These are phyloP conservation scores for Aegilops tauschii DNA, from an alignment of 176 grass and related monocot genomes.

Conservation along the genomic window DNA sequence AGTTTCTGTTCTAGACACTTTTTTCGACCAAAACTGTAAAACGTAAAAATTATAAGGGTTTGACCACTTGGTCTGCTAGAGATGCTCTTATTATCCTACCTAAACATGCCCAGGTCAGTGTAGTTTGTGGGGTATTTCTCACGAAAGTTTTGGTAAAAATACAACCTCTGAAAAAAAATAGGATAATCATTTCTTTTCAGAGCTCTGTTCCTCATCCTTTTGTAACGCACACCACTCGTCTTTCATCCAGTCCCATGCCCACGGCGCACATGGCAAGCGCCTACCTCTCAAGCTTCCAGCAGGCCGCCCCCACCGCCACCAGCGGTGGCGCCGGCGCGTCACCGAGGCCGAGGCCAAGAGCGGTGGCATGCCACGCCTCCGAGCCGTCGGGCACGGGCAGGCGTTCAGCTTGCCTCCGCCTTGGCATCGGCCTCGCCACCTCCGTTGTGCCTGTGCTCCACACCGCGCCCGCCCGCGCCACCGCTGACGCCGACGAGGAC, in stretches of 20 bases:
- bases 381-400: neutral
- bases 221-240: neutral
- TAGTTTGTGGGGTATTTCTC: neutral
- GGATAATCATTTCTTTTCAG: too few relatives aligned
- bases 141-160: neutral
- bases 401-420: conserved; percentile 2
- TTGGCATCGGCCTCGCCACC: conserved; percentile 34
- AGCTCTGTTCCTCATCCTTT: neutral
- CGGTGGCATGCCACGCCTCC: neutral
- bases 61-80: too few relatives aligned
- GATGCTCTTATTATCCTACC: neutral
- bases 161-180: too few relatives aligned
- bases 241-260: neutral
- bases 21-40: too few relatives aligned
- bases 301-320: neutral
- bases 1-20: too few relatives aligned
- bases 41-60: too few relatives aligned
- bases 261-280: conserved; percentile 5
- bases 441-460: conserved; percentile 35
- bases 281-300: neutral
- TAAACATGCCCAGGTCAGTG: neutral
- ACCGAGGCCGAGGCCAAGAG: neutral
- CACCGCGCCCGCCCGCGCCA: neutral
- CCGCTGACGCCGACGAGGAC: conserved; percentile 11
- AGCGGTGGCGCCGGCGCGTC: neutral